These are phyloP conservation scores for Trichomonascaceae sp. DNA, from an alignment of 1,139 yeast genomes.

Conservation along the genomic window DNA sequence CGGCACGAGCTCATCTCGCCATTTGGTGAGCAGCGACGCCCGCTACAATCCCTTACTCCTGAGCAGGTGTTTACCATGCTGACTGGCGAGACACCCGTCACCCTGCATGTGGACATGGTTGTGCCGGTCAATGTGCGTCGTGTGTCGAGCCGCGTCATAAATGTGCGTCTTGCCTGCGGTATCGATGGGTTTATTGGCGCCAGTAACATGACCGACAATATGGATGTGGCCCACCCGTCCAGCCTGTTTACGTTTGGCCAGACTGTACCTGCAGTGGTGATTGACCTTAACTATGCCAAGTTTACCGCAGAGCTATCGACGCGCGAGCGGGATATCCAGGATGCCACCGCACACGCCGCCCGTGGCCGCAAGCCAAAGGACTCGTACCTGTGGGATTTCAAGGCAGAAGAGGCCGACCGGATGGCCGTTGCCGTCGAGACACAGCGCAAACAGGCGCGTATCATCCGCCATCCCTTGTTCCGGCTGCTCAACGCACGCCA, in stretches of 20 bases:
- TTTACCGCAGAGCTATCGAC: constrained; percentile 68
- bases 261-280: constrained; percentile 73
- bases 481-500: constrained; percentile 71
- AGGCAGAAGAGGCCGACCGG: constrained; percentile 55
- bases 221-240: constrained; percentile 31
- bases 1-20: constrained; percentile 79
- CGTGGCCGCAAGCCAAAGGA: constrained; percentile 23
- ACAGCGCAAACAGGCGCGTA: constrained; percentile 49
- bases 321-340: constrained; percentile 48
- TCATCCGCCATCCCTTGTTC: constrained; percentile 86
- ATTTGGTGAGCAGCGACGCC: constrained; percentile 71
- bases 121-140: constrained; percentile 62
- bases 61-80: constrained; percentile 75
- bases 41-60: constrained; percentile 52
- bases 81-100: constrained; percentile 70
- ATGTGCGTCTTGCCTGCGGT: constrained; percentile 62
- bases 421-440: constrained; percentile 39
- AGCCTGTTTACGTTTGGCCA: constrained; percentile 51
- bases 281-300: constrained; percentile 53
- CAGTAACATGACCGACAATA: constrained; percentile 49
- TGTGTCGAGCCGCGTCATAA: constrained; percentile 34
- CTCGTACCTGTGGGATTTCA: constrained; percentile 68
- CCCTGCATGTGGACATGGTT: constrained; percentile 57
- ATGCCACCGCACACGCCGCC: constrained; percentile 34
- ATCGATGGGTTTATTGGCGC: constrained; percentile 60